phyloP scores from a whole-genome alignment of 495 filamentous ascomycete genomes.

The Glarea lozoyensis region DNA sequence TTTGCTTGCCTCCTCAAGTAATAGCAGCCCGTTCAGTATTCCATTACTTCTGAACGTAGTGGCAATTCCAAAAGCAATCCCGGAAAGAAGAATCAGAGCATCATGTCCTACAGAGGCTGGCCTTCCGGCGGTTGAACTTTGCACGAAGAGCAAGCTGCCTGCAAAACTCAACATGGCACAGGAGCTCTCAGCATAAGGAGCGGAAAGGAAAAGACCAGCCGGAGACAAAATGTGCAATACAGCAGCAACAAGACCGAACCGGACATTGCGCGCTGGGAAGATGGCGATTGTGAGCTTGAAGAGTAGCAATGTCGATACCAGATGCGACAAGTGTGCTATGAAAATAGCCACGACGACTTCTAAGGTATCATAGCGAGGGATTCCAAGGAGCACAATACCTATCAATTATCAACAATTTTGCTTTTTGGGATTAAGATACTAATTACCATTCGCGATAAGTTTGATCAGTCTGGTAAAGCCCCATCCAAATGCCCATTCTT shows the following conservation, averaged over 20 bases:
- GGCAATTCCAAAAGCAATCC: constrained; percentile 62
- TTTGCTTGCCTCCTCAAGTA: constrained; percentile 35
- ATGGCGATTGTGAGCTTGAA: constrained; percentile 35
- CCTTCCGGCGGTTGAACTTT: constrained; percentile 28
- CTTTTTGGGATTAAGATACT: too few relatives aligned
- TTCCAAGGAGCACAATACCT: constrained; percentile 7
- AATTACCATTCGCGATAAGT: too few relatives aligned
- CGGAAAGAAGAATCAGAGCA: constrained; percentile 45
- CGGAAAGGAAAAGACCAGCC: constrained; percentile 81
- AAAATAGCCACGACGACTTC: constrained; percentile 38
- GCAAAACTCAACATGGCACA: constrained; percentile 71
- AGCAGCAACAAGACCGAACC: constrained; percentile 57
- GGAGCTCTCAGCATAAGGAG: constrained; percentile 74
- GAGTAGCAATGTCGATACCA: constrained; percentile 54
- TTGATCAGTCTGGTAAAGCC: constrained; percentile 16
- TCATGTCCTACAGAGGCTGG: constrained; percentile 27
- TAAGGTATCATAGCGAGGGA: constrained; percentile 4
- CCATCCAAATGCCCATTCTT: constrained; percentile 90
- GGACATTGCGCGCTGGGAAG: constrained; percentile 21
- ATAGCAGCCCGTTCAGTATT: constrained; percentile 67
- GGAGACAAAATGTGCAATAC: constrained; percentile 75
- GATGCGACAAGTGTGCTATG: constrained; percentile 56
- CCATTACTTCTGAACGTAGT: constrained; percentile 80
- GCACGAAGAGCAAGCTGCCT: constrained; percentile 63
- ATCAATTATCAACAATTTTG: too few relatives aligned